Percentiles rank a stretch among this genome's conserved stretches.
These are phyloP conservation scores for Vinca minor DNA, from an alignment of 257 asterid species.

Conservation along the genomic window DNA sequence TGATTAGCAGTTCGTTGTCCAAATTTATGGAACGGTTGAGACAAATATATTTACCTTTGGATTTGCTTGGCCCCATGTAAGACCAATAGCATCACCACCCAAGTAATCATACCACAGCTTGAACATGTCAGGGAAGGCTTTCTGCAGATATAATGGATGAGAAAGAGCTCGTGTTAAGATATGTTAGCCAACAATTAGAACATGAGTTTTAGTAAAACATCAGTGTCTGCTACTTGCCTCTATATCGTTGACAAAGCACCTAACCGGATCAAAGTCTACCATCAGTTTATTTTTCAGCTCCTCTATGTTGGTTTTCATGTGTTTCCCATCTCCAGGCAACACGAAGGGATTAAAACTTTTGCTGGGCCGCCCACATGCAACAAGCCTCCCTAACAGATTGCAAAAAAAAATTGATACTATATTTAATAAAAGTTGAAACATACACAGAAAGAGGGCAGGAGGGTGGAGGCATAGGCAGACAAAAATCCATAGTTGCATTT, in stretches of 20 bases:
- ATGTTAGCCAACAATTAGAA: background rate
- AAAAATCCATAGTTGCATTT: background rate
- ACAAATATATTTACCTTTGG: conserved; percentile 40
- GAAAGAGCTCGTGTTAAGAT: conserved; percentile 5
- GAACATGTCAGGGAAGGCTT: conserved; percentile 50
- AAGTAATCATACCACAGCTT: conserved; percentile 85
- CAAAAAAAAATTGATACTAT: background rate
- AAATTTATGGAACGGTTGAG: background rate
- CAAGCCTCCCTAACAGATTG: conserved; percentile 42
- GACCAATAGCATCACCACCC: conserved; percentile 96
- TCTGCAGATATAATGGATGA: conserved; percentile 36
- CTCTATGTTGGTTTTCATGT: conserved; percentile 36
- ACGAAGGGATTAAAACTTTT: conserved; percentile 67
- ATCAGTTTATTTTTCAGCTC: conserved; percentile 58
- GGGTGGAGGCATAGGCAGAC: background rate
- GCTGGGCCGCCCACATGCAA: conserved; percentile 59
- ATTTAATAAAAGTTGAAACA: background rate
- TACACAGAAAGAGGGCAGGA: background rate
- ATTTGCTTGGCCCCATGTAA: conserved; percentile 49
- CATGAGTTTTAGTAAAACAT: background rate
- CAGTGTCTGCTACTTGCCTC: conserved; percentile 48
- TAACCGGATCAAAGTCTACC: conserved; percentile 87
- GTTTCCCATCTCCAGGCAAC: conserved; percentile 39
- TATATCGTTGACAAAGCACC: conserved; percentile 49
- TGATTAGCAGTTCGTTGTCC: background rate